A percentile compares a stretch with the other conserved stretches of the same genome.
Evolutionary conservation across 2,329 filamentous ascomycete genomes (phyloP).

Genomic region (Aspergillus novofumigatus): DNA sequence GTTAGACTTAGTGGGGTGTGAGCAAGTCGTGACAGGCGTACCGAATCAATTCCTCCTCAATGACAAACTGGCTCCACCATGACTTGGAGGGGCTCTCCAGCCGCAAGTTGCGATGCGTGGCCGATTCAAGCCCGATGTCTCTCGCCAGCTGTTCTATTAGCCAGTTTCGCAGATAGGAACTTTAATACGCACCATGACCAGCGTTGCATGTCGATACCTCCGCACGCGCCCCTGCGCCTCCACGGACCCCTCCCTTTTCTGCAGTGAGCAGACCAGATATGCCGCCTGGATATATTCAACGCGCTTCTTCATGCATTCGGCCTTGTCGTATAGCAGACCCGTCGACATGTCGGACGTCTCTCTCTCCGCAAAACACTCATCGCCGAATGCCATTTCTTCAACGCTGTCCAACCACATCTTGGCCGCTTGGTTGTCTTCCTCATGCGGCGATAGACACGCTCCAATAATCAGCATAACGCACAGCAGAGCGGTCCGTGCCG

Average conservation of each 20-base stretch:
- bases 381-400: constrained; percentile 20
- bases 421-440: constrained; percentile 10
- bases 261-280: constrained; percentile 20
- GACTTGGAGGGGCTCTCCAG: constrained; percentile 4
- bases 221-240: constrained; percentile 18
- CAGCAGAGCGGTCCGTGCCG: constrained; percentile 14
- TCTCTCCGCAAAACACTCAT: constrained; percentile 10
- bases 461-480: constrained; percentile 27
- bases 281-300: constrained; percentile 21
- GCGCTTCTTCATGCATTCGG: constrained; percentile 9
- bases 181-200: constrained; percentile 17
- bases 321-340: neutral
- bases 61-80: constrained; percentile 20
- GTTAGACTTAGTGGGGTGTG: neutral
- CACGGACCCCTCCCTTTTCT: constrained; percentile 21
- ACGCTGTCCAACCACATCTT: constrained; percentile 18
- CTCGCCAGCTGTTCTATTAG: constrained; percentile 13
- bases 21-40: neutral
- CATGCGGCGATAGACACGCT: constrained; percentile 21
- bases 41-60: constrained; percentile 25
- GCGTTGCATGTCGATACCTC: constrained; percentile 18
- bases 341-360: neutral
- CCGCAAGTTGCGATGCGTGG: constrained; percentile 11
- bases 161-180: neutral
- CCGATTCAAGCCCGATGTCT: constrained; percentile 13